Evolutionary conservation across 176 grass and related monocot genomes (phyloP), one percentile per base, ranked within the genome.

Genomic region (Bolboschoenus planiculmis): DNA sequence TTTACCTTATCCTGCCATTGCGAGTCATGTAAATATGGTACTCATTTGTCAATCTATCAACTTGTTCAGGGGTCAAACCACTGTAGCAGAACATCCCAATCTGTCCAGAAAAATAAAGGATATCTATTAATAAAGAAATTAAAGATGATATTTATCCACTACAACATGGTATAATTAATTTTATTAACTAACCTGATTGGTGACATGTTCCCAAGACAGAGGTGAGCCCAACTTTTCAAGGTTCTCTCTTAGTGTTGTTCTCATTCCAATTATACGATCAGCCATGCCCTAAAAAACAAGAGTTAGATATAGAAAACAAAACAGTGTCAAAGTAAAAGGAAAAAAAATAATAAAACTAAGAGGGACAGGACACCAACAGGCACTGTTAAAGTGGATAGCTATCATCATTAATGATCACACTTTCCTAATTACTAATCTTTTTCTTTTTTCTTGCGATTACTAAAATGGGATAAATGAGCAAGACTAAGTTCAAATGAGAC

Each of bases 51-150:
- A 98, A 35, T 20, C 89, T 85, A 84, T 98, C 92, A 3, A 99
- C 91, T 80, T 99, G 96, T 73, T 99, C 96, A 78, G 92, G 92
- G 77, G 92, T 89, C 92, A 99, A 87, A 30, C 96, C 92, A 82
- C 96, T 99, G 83, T 95, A 99, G 86, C 96, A 99, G 82, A 99
- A 99, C 96, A 99, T 99, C 61, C 92, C 96, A 71, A 99, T 95
- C 96, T 99, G 84, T 56, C 42, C 21, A 79, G 1, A 84, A 46
- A 71, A 4, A 67, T 0, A 11, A 62, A 0, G 11, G 24, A 4
- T 23, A 73, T 6, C 31, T 43, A 58, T 46, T 53, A 53, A 14
- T 81, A 33, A 55, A 20, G 53, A 73, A 77, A 78, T 21, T 34
- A 46, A 33, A 23, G 4, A 23, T 47, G 27, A 56, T 79, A 59